A percentile compares a stretch with the other conserved stretches of the same genome.
Conservation (phyloP, 2,329 filamentous ascomycete species). For the Phialemoniopsis sp. region DNA sequence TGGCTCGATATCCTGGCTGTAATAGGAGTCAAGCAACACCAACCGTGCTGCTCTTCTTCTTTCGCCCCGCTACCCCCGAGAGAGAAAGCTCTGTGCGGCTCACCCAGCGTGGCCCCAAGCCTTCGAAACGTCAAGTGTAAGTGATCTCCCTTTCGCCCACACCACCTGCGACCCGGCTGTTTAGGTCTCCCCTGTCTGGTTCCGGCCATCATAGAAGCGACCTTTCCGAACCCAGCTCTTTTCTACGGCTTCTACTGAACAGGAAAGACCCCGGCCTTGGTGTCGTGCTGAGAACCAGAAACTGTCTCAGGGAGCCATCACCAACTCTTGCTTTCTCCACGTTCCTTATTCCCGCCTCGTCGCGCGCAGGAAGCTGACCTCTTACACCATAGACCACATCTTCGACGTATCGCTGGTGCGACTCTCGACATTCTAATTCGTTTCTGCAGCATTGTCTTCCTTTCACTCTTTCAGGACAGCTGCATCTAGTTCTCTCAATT, state of each 20-base stretch:
- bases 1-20: no score
- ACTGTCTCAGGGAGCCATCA: no score
- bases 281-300: no score
- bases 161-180: conserved; percentile 25
- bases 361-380: conserved; percentile 9
- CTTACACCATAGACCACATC: conserved; percentile 1
- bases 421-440: no score
- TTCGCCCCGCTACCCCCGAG: no score
- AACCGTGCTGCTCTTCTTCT: background rate
- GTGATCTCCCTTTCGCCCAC: conserved; percentile 27
- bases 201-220: conserved; percentile 14
- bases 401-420: no score
- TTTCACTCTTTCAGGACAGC: conserved; percentile 4
- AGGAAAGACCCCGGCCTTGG: conserved; percentile 7
- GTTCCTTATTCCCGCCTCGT: no score
- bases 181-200: conserved; percentile 20
- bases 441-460: conserved; percentile 1
- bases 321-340: no score
- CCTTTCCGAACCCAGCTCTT: conserved; percentile 14
- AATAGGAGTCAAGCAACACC: no score
- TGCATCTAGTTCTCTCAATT: conserved; percentile 5
- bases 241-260: conserved; percentile 17
- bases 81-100: no score
- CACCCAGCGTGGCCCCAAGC: conserved; percentile 15
- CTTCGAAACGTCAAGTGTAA: conserved; percentile 38